These are phyloP conservation scores for Logfia minima DNA, from an alignment of 129 eudicot genomes.

Conservation along the genomic window DNA sequence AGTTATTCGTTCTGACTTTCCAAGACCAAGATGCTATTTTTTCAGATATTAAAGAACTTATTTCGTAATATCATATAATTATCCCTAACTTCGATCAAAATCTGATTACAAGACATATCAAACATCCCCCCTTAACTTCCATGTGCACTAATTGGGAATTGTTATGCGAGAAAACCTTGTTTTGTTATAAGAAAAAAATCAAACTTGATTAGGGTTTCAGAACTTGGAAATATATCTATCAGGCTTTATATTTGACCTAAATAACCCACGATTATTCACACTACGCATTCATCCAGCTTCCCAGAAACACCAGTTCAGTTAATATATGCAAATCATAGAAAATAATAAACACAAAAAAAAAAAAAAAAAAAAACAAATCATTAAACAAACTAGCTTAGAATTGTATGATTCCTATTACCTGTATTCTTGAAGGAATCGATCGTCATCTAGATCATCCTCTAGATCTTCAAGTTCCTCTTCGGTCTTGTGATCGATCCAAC, in stretches of 20 bases:
- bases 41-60: too few species aligned
- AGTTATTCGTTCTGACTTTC: too few species aligned
- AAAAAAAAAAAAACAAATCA: too few species aligned
- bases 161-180: too few species aligned
- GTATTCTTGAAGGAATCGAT: conserved; percentile 84
- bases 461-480: conserved; percentile 92
- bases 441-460: conserved; percentile 89
- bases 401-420: conserved; percentile 37
- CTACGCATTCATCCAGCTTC: not conserved
- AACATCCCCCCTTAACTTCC: not conserved
- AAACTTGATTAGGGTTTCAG: not conserved
- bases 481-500: conserved; percentile 85
- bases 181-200: not conserved
- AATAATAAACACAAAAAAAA: not conserved
- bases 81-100: not conserved
- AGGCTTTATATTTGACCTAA: conserved; percentile 41
- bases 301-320: not conserved
- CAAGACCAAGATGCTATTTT: too few species aligned
- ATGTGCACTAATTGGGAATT: not conserved
- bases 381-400: not conserved
- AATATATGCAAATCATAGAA: not conserved
- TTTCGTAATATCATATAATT: not conserved
- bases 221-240: not conserved
- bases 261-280: too few species aligned
- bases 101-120: not conserved